Evolutionary conservation across 148 eudicot species (phyloP), one percentile per base, ranked within the genome.

Genomic region (Pharnaceum exiguum): DNA sequence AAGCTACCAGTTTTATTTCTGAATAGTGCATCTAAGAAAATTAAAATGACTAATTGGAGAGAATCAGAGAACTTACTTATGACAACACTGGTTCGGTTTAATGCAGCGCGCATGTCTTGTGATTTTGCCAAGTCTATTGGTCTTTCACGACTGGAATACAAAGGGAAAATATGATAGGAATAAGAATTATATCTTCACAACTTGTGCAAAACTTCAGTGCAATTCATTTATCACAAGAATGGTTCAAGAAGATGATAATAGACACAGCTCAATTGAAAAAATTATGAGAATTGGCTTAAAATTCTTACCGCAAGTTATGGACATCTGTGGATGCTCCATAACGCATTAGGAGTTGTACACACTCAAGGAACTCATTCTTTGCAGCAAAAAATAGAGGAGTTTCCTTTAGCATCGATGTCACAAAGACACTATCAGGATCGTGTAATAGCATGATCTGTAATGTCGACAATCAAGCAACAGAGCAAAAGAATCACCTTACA

Each of bases 111-210:
- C 77, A 72, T 67, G 25, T 67, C 60, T 51, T 72, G 77, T 62
- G 77, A 72, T 49, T 66, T 67, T 40, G 77, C 72, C 77, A 72
- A 36, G 36, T 72, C 77, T 42, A 72, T 55, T 47, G 77, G 77
- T 57, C 77, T 67, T 31, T 72, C 70, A 28, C 77, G 71, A 40
- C 77, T 72, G 77, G 42, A 32, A 24, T 23, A 27, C 15, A 32
- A 5, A 36, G 18, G 17, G 11, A 35, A 55, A 19, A 1, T 4
- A 19, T 10, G 56, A 7, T 5, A 39, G 38, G n/a, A 26, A 55
- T 7, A 36, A 29, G 8, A 22, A 38, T 48, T n/a, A 57, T 37
- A 42, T 23, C 46, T 27, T 16, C 21, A 10, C 47, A 53, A 45
- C 22, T 25, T 35, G 21, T 33, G 46, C 19, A 6, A 33, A 3